Conservation (phyloP, 163 green algal species). For the Prototheca stagnorum region DNA sequence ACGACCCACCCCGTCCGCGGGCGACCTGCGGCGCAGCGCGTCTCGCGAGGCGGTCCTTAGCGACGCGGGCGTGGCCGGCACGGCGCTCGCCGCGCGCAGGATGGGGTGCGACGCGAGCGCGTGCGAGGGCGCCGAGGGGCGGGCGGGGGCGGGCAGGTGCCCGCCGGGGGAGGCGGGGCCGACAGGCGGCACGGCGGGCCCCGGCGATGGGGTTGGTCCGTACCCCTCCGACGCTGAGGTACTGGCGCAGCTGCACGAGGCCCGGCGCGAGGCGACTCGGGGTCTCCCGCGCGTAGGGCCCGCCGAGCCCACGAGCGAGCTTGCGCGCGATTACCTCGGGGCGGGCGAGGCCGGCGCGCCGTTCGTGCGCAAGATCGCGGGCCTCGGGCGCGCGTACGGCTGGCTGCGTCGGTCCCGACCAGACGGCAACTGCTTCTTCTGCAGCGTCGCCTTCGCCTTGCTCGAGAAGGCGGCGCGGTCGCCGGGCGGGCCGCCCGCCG, state of each 20-base stretch:
- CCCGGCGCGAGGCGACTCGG: constrained; percentile 14
- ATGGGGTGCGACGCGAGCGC: no score
- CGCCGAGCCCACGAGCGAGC: constrained; percentile 14
- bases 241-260: constrained; percentile 38
- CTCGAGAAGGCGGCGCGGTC: constrained; percentile 51
- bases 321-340: constrained; percentile 59
- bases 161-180: no score
- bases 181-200: not conserved
- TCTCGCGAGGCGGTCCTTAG: no score
- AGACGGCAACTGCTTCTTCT: constrained; percentile 76
- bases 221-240: constrained; percentile 45
- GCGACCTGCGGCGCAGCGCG: no score
- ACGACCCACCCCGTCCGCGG: no score
- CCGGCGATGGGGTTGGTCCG: no score
- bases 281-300: constrained; percentile 26
- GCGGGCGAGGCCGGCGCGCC: constrained; percentile 33
- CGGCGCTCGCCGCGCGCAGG: no score
- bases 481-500: no score
- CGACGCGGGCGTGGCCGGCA: no score
- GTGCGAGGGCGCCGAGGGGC: no score
- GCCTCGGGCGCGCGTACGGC: constrained; percentile 32
- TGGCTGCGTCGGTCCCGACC: constrained; percentile 46
- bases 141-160: no score
- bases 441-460: constrained; percentile 63
- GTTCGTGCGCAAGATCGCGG: constrained; percentile 48